Conservation (phyloP, 2,329 filamentous ascomycete species). For the Domatiomyces globalis region DNA sequence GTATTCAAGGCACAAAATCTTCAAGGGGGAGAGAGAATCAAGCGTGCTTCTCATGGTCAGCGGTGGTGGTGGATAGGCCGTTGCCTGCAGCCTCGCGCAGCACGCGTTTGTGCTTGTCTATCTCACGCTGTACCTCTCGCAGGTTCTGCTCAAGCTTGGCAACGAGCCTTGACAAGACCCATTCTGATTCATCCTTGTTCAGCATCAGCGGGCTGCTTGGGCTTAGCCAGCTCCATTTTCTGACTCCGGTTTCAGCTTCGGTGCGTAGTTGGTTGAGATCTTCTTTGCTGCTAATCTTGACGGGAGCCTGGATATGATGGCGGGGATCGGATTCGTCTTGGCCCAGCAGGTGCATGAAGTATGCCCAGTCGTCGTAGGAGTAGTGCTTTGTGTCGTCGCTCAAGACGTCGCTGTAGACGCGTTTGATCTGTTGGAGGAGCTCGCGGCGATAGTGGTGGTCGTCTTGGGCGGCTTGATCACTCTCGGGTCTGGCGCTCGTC, state of each 20-base stretch:
- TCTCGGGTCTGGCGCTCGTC: slow-evolving; percentile 27
- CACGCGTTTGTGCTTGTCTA: not conserved
- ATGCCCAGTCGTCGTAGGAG: slow-evolving; percentile 33
- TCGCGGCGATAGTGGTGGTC: slow-evolving; percentile 34
- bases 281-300: not conserved
- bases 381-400: slow-evolving; percentile 24
- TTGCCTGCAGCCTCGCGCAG: not conserved
- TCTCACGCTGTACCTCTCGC: not conserved
- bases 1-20: too few species aligned
- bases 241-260: not conserved
- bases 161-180: slow-evolving; percentile 29
- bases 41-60: too few species aligned
- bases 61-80: too few species aligned
- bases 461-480: slow-evolving; percentile 29
- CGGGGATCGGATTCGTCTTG: slow-evolving; percentile 29
- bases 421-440: slow-evolving; percentile 27
- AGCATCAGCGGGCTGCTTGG: slow-evolving; percentile 27
- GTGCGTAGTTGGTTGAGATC: not conserved
- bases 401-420: slow-evolving; percentile 25
- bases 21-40: too few species aligned
- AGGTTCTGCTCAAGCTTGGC: slow-evolving; percentile 27
- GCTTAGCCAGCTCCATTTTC: slow-evolving; percentile 30
- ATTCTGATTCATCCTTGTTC: slow-evolving; percentile 30
- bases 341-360: slow-evolving; percentile 35
- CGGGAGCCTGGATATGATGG: slow-evolving; percentile 18